Percentiles rank a stretch among this genome's conserved stretches.
Conservation (phyloP, 192 early-diverging fungal species). For the Umbelopsis isabellina region DNA sequence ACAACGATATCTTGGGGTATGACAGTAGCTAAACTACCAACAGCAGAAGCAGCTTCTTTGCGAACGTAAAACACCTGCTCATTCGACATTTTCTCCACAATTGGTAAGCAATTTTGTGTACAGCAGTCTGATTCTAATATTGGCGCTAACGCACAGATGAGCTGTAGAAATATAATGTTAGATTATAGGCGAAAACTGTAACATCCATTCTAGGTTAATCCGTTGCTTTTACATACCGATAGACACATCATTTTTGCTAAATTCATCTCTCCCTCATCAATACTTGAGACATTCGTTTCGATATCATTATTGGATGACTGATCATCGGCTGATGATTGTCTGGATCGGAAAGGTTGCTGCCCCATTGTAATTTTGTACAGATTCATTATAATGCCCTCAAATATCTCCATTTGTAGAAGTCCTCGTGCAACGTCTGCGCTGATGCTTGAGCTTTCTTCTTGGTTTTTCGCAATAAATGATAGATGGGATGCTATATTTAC, state of each 20-base stretch:
- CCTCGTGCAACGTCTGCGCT: slow-evolving; percentile 30
- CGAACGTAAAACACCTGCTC: slow-evolving; percentile 53
- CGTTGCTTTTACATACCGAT: slow-evolving; percentile 19
- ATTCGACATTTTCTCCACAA: slow-evolving; percentile 47
- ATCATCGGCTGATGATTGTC: slow-evolving; percentile 21
- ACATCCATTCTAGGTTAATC: background rate
- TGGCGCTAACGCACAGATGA: slow-evolving; percentile 48
- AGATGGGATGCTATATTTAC: slow-evolving; percentile 42
- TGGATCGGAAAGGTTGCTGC: background rate
- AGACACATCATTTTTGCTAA: slow-evolving; percentile 24
- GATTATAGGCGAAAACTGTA: background rate
- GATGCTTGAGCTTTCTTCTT: slow-evolving; percentile 13
- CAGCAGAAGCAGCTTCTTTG: slow-evolving; percentile 46
- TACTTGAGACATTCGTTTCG: background rate
- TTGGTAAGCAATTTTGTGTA: slow-evolving; percentile 47
- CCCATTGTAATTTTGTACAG: slow-evolving; percentile 22
- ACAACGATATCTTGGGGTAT: slow-evolving; percentile 30
- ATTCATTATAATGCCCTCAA: slow-evolving; percentile 49
- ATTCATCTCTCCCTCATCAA: slow-evolving; percentile 20
- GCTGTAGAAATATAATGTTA: slow-evolving; percentile 27
- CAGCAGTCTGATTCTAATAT: slow-evolving; percentile 52
- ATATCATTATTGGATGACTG: slow-evolving; percentile 16
- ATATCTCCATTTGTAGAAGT: slow-evolving; percentile 47
- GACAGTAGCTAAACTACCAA: slow-evolving; percentile 34
- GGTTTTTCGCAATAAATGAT: background rate